These are phyloP conservation scores for Dictyostelium brefeldianum DNA, from an alignment of 78 protist genomes.

Conservation along the genomic window DNA sequence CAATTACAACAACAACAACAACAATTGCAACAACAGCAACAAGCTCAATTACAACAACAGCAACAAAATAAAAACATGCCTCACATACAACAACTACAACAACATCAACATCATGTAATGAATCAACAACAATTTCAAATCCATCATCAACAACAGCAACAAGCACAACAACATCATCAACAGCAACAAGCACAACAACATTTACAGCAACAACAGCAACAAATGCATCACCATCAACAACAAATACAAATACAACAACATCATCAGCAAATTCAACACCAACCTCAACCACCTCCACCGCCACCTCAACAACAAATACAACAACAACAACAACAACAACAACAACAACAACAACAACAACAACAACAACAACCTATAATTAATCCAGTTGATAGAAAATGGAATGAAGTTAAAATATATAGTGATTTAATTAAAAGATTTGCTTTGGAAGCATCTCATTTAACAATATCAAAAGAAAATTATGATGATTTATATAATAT, in stretches of 20 bases:
- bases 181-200: background rate
- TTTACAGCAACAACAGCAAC: background rate
- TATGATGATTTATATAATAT: constrained; percentile 59
- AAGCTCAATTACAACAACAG: background rate
- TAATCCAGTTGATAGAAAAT: background rate
- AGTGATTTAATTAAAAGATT: constrained; percentile 53
- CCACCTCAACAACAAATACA: background rate
- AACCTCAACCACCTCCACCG: background rate
- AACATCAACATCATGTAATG: background rate
- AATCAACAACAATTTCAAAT: background rate
- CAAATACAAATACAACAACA: background rate
- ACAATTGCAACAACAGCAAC: background rate
- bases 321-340: background rate
- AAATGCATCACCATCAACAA: background rate
- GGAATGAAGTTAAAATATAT: constrained; percentile 33
- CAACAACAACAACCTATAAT: background rate
- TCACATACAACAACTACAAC: background rate
- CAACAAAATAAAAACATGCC: background rate
- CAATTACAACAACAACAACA: background rate
- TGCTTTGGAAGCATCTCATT: constrained; percentile 37
- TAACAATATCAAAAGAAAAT: constrained; percentile 48
- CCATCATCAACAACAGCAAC: background rate
- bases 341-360: background rate
- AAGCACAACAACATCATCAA: background rate
- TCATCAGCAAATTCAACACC: background rate